These are phyloP conservation scores for Candida nanaspora DNA, from an alignment of 805 yeast genomes.

Conservation along the genomic window DNA sequence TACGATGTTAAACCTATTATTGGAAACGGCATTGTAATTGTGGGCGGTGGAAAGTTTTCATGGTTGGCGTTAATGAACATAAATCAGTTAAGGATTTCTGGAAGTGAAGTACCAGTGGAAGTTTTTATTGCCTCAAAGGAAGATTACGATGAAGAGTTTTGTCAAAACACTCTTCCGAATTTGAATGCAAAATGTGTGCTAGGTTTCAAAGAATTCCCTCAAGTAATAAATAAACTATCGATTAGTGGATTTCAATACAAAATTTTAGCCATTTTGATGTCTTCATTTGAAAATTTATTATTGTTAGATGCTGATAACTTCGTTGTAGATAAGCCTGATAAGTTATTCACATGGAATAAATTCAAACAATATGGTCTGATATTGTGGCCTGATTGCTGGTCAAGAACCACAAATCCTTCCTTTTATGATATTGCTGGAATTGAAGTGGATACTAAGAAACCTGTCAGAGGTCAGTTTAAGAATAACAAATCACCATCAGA, in stretches of 20 bases:
- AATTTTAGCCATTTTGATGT: conserved; percentile 39
- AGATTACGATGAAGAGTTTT: conserved; percentile 41
- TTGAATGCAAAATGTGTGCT: conserved; percentile 41
- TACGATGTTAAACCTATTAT: conserved; percentile 11
- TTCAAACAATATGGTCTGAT: conserved; percentile 38
- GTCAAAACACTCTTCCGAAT: conserved; percentile 33
- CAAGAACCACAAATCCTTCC: conserved; percentile 57
- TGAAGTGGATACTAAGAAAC: conserved; percentile 25
- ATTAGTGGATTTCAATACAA: conserved; percentile 45
- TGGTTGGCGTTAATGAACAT: conserved; percentile 46
- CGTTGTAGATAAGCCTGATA: conserved; percentile 35
- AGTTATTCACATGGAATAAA: conserved; percentile 36
- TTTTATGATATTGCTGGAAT: conserved; percentile 47
- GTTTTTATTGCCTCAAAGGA: conserved; percentile 35
- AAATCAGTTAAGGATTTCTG: conserved; percentile 35
- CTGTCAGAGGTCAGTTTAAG: conserved; percentile 25
- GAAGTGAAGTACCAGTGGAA: conserved; percentile 43
- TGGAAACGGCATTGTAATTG: conserved; percentile 38
- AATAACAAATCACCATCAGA: conserved; percentile 13
- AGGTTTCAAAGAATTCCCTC: conserved; percentile 27
- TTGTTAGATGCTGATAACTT: conserved; percentile 47
- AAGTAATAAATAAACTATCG: conserved; percentile 15
- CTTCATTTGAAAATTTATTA: conserved; percentile 38
- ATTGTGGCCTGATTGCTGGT: conserved; percentile 69
- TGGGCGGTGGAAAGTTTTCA: conserved; percentile 46